Percentiles rank a stretch among this genome's conserved stretches.
These are phyloP conservation scores for Pholiota conissans DNA, from an alignment of 768 basidiomycete species.

Conservation along the genomic window DNA sequence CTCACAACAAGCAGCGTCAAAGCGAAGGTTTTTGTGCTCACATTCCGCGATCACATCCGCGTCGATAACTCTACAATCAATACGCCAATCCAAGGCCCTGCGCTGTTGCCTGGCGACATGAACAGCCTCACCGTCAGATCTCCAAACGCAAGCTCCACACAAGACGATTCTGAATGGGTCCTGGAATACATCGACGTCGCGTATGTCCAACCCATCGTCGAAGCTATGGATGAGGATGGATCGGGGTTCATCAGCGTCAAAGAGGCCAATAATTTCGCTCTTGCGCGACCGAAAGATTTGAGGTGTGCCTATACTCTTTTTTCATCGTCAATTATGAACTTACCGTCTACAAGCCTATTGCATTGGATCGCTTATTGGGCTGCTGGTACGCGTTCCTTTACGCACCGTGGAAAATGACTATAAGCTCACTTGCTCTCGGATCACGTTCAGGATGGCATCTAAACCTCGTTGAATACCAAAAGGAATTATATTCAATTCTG, in stretches of 20 bases:
- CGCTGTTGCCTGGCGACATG: not conserved
- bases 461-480: constrained; percentile 18
- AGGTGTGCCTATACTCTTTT: constrained; percentile 2
- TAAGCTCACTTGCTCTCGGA: too few species aligned
- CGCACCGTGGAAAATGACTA: not conserved
- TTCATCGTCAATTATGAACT: too few species aligned
- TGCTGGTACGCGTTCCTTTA: constrained; percentile 12
- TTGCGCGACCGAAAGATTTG: constrained; percentile 20
- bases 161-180: constrained; percentile 18
- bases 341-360: constrained; percentile 11
- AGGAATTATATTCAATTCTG: constrained; percentile 14
- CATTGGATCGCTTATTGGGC: constrained; percentile 29
- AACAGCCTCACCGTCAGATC: not conserved
- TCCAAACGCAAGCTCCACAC: not conserved
- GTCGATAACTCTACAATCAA: not conserved
- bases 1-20: constrained; percentile 12
- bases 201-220: constrained; percentile 25
- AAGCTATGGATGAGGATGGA: constrained; percentile 28
- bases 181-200: constrained; percentile 25
- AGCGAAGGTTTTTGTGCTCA: constrained; percentile 13
- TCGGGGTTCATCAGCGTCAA: constrained; percentile 28
- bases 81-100: not conserved
- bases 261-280: constrained; percentile 26
- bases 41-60: constrained; percentile 12
- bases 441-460: constrained; percentile 15